These are phyloP conservation scores for Hyphopichia buzzinii DNA, from an alignment of 1,139 yeast species.

Conservation along the genomic window DNA sequence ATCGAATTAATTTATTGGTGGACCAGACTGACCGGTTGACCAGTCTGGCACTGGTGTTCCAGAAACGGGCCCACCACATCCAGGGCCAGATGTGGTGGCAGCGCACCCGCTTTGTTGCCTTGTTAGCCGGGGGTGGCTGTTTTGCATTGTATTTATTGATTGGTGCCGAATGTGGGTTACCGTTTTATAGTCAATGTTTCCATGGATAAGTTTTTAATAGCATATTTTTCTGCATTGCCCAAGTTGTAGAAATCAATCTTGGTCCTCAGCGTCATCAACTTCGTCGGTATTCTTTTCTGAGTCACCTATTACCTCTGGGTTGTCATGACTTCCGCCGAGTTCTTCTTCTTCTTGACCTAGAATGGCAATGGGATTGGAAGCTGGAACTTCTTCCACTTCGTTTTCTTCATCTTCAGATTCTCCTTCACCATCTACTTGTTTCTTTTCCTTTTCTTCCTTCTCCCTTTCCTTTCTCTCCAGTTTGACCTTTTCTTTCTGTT, in stretches of 20 bases:
- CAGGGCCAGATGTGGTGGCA: conserved; percentile 69
- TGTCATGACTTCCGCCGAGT: conserved; percentile 13
- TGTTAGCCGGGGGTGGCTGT: conserved; percentile 24
- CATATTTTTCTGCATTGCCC: not conserved
- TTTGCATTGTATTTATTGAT: conserved; percentile 39
- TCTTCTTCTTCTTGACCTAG: conserved; percentile 25
- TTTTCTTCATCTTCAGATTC: conserved; percentile 18
- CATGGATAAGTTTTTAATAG: conserved; percentile 4
- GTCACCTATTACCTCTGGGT: conserved; percentile 8
- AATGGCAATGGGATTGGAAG: conserved; percentile 22
- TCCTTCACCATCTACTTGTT: conserved; percentile 12
- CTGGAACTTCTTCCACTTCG: conserved; percentile 13
- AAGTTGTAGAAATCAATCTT: not conserved
- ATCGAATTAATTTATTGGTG: conserved; percentile 68
- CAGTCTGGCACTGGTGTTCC: conserved; percentile 66
- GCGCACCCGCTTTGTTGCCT: conserved; percentile 43
- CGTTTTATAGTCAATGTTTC: conserved; percentile 34
- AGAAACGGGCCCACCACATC: conserved; percentile 65
- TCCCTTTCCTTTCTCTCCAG: conserved; percentile 14
- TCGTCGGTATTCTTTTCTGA: conserved; percentile 5
- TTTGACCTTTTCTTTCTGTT: conserved; percentile 18
- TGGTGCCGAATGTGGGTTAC: conserved; percentile 54
- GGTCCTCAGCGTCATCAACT: conserved; percentile 6
- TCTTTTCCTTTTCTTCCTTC: conserved; percentile 13
- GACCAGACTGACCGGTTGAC: conserved; percentile 80